Evolutionary conservation across 768 basidiomycete species (phyloP).

Genomic region (Tylopilus subfusipes): DNA sequence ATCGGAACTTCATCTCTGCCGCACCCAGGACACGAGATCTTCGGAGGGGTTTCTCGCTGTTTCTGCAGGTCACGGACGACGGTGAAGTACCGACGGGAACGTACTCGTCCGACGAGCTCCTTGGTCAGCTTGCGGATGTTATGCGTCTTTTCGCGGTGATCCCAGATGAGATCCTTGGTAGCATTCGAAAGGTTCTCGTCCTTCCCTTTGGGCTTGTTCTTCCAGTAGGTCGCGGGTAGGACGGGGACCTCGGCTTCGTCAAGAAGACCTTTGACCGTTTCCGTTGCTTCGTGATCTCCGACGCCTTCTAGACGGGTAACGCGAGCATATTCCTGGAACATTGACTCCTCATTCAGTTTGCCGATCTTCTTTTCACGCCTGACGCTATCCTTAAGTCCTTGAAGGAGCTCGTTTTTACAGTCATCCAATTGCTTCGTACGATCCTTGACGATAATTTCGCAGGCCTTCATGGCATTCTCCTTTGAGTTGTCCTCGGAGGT

Average conservation of each 20-base stretch:
- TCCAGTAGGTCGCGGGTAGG: constrained; percentile 29
- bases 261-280: constrained; percentile 55
- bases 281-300: constrained; percentile 74
- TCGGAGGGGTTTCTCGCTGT: constrained; percentile 56
- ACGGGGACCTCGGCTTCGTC: constrained; percentile 54
- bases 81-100: constrained; percentile 89
- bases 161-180: constrained; percentile 66
- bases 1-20: constrained; percentile 52
- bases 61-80: constrained; percentile 87
- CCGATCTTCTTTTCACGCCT: constrained; percentile 67
- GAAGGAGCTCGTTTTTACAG: constrained; percentile 70
- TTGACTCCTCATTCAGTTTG: constrained; percentile 61
- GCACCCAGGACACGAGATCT: constrained; percentile 63
- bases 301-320: constrained; percentile 61
- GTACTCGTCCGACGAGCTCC: constrained; percentile 85
- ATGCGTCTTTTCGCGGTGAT: constrained; percentile 83
- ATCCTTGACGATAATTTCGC: constrained; percentile 85
- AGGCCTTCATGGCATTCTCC: constrained; percentile 84
- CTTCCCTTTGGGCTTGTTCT: constrained; percentile 45
- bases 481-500: constrained; percentile 45
- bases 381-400: constrained; percentile 62
- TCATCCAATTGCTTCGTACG: constrained; percentile 75
- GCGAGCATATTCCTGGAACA: constrained; percentile 76
- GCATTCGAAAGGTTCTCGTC: constrained; percentile 56
- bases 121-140: constrained; percentile 79